A percentile compares a stretch with the other conserved stretches of the same genome.
phyloP scores from a whole-genome alignment of 2,329 filamentous ascomycete genomes.

The Neonectria neomacrospora region DNA sequence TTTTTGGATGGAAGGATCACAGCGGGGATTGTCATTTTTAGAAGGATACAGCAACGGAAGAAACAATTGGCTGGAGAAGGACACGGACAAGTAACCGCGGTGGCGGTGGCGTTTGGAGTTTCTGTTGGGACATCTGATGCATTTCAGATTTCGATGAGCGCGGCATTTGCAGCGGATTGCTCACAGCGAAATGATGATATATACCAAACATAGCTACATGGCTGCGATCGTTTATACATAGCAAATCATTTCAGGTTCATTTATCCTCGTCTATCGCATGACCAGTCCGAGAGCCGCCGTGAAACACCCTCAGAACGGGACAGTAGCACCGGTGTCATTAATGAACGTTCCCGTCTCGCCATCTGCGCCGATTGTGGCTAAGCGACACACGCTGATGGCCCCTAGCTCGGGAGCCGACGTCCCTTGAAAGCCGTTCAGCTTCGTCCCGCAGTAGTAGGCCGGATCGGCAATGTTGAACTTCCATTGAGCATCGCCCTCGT shows the following conservation, averaged over 20 bases:
- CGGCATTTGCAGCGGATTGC: constrained; percentile 34
- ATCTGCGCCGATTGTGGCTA: constrained; percentile 13
- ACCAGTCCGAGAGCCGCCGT: neutral
- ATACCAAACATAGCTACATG: constrained; percentile 25
- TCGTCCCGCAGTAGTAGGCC: constrained; percentile 19
- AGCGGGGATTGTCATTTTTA: constrained; percentile 14
- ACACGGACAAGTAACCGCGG: constrained; percentile 21
- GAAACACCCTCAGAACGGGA: constrained; percentile 18
- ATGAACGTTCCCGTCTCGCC: constrained; percentile 23
- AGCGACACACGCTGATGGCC: constrained; percentile 21
- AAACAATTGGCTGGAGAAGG: constrained; percentile 19
- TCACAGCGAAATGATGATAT: constrained; percentile 36
- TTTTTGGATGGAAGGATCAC: neutral
- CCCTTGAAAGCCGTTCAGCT: constrained; percentile 25
- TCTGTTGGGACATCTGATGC: constrained; percentile 25
- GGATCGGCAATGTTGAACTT: constrained; percentile 32
- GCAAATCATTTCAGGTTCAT: constrained; percentile 1
- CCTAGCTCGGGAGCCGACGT: constrained; percentile 15
- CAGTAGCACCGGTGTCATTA: constrained; percentile 16
- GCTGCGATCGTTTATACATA: constrained; percentile 27
- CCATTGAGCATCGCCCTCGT: constrained; percentile 22
- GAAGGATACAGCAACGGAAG: constrained; percentile 19
- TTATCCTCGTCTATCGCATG: neutral
- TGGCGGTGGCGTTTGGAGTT: constrained; percentile 35
- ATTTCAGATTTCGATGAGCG: constrained; percentile 27